Evolutionary conservation across 306 rosid genomes (phyloP).

Genomic region (Carpinus fangiana): DNA sequence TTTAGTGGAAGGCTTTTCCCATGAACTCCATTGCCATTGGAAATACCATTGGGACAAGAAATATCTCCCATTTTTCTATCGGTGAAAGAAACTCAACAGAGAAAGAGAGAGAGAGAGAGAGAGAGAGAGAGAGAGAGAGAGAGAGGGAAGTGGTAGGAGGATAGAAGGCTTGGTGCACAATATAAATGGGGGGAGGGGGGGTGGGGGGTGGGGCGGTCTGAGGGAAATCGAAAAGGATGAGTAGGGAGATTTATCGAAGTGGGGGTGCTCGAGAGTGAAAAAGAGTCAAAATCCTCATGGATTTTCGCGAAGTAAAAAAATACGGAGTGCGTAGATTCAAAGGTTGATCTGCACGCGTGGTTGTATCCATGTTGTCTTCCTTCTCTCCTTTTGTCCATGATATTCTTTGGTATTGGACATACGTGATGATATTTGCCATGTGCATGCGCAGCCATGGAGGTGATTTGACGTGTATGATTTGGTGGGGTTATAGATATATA

Average conservation of each 20-base stretch:
- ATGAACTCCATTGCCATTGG: slow-evolving; percentile 57
- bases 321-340: slow-evolving; percentile 28
- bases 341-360: slow-evolving; percentile 45
- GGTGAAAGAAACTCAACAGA: slow-evolving; percentile 5
- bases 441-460: slow-evolving; percentile 19
- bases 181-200: slow-evolving; percentile 39
- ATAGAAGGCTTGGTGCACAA: slow-evolving; percentile 37
- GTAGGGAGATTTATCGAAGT: slow-evolving; percentile 37
- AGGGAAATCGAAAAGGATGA: slow-evolving; percentile 33
- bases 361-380: slow-evolving; percentile 18
- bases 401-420: neutral
- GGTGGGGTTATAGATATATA: neutral
- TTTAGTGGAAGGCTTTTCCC: slow-evolving; percentile 57
- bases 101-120: slow-evolving; percentile 5
- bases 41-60: slow-evolving; percentile 58
- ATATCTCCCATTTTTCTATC: slow-evolving; percentile 61
- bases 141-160: slow-evolving; percentile 23
- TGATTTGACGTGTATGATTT: slow-evolving; percentile 3
- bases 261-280: slow-evolving; percentile 35
- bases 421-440: neutral
- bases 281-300: slow-evolving; percentile 50
- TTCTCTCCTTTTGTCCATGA: neutral
- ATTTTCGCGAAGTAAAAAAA: slow-evolving; percentile 49
- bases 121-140: slow-evolving; percentile 13
- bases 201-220: no score